Evolutionary conservation across 768 basidiomycete species (phyloP).

Genomic region (Lentinus brumalis): DNA sequence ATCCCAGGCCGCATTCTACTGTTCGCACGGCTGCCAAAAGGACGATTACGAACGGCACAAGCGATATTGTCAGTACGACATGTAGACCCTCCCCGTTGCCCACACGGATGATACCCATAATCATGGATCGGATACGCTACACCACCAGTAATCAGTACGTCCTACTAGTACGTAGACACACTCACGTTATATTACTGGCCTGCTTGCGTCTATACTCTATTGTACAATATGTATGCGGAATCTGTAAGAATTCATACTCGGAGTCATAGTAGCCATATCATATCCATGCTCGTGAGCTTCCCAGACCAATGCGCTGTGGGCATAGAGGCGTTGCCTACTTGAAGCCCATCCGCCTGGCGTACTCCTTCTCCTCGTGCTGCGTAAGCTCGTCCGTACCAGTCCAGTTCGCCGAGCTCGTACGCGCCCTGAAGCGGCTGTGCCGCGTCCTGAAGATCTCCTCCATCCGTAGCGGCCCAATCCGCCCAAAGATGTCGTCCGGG

Average conservation of each 20-base stretch:
- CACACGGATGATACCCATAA: background rate
- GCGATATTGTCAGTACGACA: background rate
- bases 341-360: constrained; percentile 91
- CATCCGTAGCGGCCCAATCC: constrained; percentile 84
- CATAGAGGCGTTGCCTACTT: constrained; percentile 28
- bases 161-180: background rate
- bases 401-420: constrained; percentile 97
- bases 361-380: constrained; percentile 80
- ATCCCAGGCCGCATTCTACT: constrained; percentile 15
- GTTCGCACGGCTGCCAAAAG: constrained; percentile 17
- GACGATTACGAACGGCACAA: constrained; percentile 13
- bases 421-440: constrained; percentile 80
- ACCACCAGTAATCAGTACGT: background rate
- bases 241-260: too few species aligned
- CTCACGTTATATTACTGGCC: background rate
- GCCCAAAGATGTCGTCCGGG: constrained; percentile 91
- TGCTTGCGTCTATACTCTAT: background rate
- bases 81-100: background rate
- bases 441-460: constrained; percentile 87
- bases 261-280: too few species aligned
- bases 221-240: too few species aligned
- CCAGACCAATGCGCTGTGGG: background rate
- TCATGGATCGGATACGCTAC: background rate
- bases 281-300: background rate
- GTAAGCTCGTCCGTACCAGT: constrained; percentile 88